Conservation (phyloP, 805 yeast genomes). For the Jamesozyma rosinii region DNA sequence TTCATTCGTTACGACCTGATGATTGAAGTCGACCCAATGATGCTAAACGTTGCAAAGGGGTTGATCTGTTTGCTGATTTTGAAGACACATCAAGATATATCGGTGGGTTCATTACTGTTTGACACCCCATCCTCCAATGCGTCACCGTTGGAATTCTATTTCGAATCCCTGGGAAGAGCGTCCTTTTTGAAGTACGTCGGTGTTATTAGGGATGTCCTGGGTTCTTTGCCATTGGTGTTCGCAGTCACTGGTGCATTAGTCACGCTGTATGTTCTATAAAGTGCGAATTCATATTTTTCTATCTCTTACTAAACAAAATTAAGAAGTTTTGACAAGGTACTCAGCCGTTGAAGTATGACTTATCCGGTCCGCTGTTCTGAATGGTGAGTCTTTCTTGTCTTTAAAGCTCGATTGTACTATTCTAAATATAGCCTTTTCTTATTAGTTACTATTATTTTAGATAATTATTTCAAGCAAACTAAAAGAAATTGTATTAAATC, state of each 20-base stretch:
- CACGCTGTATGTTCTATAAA: slow-evolving; percentile 3
- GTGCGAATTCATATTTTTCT: no score
- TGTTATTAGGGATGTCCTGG: background rate
- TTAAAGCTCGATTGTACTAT: no score
- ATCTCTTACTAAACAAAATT: no score
- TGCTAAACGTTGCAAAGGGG: slow-evolving; percentile 21
- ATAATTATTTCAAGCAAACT: no score
- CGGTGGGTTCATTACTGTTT: background rate
- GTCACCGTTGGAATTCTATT: slow-evolving; percentile 3
- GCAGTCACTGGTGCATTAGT: slow-evolving; percentile 4
- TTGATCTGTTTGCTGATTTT: slow-evolving; percentile 14
- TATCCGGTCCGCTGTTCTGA: no score
- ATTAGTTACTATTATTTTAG: no score
- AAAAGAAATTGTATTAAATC: no score
- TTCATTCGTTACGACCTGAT: slow-evolving; percentile 25
- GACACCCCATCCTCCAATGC: background rate
- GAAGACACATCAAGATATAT: slow-evolving; percentile 1
- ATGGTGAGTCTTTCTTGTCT: no score
- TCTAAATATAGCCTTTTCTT: no score
- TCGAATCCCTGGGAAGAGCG: background rate
- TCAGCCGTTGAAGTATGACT: no score
- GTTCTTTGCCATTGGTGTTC: slow-evolving; percentile 3
- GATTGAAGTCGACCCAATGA: slow-evolving; percentile 26
- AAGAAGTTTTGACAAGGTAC: no score
- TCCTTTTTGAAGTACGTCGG: background rate